Evolutionary conservation across 1,284 basidiomycete species (phyloP), one percentile per base, ranked within the genome.

Genomic region (Sanghuangporus sanghuang): DNA sequence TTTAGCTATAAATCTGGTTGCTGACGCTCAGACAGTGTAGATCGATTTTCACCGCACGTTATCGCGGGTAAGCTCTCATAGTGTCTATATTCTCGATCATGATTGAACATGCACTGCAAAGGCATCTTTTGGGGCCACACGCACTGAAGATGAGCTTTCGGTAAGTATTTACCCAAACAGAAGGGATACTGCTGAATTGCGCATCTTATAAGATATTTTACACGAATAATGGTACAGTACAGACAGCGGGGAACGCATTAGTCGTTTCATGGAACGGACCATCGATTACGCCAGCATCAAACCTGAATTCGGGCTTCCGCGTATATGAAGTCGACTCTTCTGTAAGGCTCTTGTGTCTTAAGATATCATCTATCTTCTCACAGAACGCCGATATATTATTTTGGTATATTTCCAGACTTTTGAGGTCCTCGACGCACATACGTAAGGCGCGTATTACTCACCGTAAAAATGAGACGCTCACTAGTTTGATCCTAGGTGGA

Each of bases 71-170:
- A 42, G 85, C 78, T 59, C 12, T 32, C 36, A 21, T 57, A 11
- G 27, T 38, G 35, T 18, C 14, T 44, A 11, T 5, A 18, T 59
- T 59, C 8, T 38, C 18, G 7, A 18, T 7, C 9, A 9, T 12
- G 21, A 9, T 9, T 9, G 8, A 9, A 14, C 61, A 6, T 39
- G 46, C 36, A 2, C 32, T 60, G 42, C 7, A 6, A 62, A 88
- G 86, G 82, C 66, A 85, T 92, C 48, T 92, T 93, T 76, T 92
- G 82, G 69, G 91, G 91, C 1, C 92, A 93, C 71, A 88, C 89
- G 1, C 91, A 93, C 67, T n/a, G 89, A 93, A 72, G 92, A 93
- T 71, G 82, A 91, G 72, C 72, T 90, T 62, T 85, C 84, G 21
- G 87, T 87, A 65, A 50, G 82, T 74, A 46, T 12, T 35, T 23